Evolutionary conservation across 2,329 filamentous ascomycete genomes (phyloP).

Genomic region (Penicillium sp.): DNA sequence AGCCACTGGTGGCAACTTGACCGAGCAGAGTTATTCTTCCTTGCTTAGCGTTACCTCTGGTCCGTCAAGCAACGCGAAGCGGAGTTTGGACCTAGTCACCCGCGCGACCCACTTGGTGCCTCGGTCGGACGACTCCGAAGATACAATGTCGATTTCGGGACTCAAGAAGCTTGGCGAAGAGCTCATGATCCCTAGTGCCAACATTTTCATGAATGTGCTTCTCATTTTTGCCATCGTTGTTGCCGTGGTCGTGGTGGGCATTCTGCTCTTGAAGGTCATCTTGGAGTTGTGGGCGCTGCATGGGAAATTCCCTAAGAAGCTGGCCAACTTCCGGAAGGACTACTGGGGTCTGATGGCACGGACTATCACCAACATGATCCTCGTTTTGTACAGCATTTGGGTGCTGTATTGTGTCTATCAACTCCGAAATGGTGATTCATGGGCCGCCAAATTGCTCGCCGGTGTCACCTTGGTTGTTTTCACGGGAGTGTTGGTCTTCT

Average conservation of each 20-base stretch:
- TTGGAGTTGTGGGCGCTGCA: conserved; percentile 89
- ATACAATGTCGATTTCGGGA: conserved; percentile 58
- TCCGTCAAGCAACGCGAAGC: conserved; percentile 45
- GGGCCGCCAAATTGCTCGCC: conserved; percentile 80
- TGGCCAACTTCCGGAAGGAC: conserved; percentile 83
- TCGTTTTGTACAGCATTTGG: conserved; percentile 92
- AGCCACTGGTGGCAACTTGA: conserved; percentile 79
- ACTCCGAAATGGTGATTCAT: conserved; percentile 88
- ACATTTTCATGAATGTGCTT: conserved; percentile 94
- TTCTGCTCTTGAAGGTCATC: conserved; percentile 84
- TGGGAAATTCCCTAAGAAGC: conserved; percentile 71
- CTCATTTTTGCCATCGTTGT: conserved; percentile 83
- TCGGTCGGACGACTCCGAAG: conserved; percentile 35
- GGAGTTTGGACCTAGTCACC: conserved; percentile 51
- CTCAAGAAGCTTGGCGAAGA: conserved; percentile 79
- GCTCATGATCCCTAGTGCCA: conserved; percentile 75
- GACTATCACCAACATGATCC: conserved; percentile 80
- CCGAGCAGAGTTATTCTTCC: conserved; percentile 66
- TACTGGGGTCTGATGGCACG: conserved; percentile 93
- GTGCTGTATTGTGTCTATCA: conserved; percentile 94
- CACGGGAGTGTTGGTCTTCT: conserved; percentile 73
- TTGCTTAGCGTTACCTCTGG: conserved; percentile 64
- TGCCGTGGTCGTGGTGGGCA: conserved; percentile 73
- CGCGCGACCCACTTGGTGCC: conserved; percentile 45
- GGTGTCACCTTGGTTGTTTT: conserved; percentile 75